Percentiles rank a stretch among this genome's conserved stretches.
phyloP scores from a whole-genome alignment of 352 stramenopile genomes.

The Plasmopara viticola region DNA sequence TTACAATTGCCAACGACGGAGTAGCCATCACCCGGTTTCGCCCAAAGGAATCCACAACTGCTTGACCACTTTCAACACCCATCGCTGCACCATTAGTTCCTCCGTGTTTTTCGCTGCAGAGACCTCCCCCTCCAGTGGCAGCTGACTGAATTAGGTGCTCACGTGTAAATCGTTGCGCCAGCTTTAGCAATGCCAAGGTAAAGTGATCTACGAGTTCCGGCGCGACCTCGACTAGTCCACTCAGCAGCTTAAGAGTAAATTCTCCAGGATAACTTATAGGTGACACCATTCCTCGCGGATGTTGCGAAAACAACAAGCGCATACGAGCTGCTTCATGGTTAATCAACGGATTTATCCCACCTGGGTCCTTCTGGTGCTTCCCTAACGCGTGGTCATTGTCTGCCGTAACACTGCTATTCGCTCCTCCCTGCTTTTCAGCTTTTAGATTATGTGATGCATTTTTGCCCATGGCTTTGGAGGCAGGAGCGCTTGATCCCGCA shows the following conservation, averaged over 20 bases:
- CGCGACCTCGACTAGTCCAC: conserved; percentile 41
- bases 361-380: conserved; percentile 40
- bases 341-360: conserved; percentile 37
- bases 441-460: conserved; percentile 22
- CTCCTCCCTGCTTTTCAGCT: conserved; percentile 21
- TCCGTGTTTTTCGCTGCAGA: conserved; percentile 20
- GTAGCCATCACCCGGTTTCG: conserved; percentile 85
- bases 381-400: conserved; percentile 9
- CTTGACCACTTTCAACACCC: conserved; percentile 32
- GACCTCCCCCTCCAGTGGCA: conserved; percentile 8
- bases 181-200: conserved; percentile 65
- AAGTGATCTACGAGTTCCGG: conserved; percentile 78
- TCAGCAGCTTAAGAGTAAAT: conserved; percentile 66
- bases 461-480: conserved; percentile 41
- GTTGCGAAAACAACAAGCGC: conserved; percentile 41
- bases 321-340: conserved; percentile 54
- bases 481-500: conserved; percentile 5
- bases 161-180: conserved; percentile 77
- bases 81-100: conserved; percentile 25
- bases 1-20: conserved; percentile 70
- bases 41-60: conserved; percentile 63
- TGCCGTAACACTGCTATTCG: conserved; percentile 6
- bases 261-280: conserved; percentile 57
- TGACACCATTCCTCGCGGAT: conserved; percentile 34
- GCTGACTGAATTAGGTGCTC: conserved; percentile 73